Evolutionary conservation across 2,329 filamentous ascomycete species (phyloP), one percentile per base, ranked within the genome.

Genomic region (Phyllosticta citriasiana): DNA sequence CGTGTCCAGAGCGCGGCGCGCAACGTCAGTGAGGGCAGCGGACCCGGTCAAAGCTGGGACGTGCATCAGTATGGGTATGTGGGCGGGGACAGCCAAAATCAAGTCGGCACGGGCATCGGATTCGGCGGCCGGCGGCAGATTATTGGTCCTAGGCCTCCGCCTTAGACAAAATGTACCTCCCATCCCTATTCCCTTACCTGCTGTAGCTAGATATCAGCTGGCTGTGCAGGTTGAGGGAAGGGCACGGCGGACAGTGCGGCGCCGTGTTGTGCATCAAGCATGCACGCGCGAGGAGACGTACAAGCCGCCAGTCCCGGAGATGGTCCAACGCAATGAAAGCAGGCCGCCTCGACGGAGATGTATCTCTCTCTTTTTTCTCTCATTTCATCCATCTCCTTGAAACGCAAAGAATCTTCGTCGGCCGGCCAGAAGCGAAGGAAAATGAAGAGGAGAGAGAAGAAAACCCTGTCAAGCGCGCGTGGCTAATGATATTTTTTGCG

Each of bases 11-110:
- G 80, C 60, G 80, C 82, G 0, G 77, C 79, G 5, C 79, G 78
- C 35, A 77, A 81, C 19, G 73, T 75, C 1, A 80, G 82, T 14
- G 84, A 87, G 25, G 87, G 86, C 0, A 82, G 84, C 52, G 85
- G 84, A 0, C 84, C 83, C n/a, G 88, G 88, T 0, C 77, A 88
- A 10, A 80, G 82, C 16, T 92, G 88, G 88, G 88, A 92, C 66
- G 85, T 90, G 10, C 83, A 85, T 61, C 88, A 91, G 74, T 90
- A 88, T 64, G 88, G 88, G 0, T 92, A 82, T 68, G 88, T 87
- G 19, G 88, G 88, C 3, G 88, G 89, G 1, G 88, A 91, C 71
- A 82, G 80, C 64, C 85, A 90, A 78, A 91, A 91, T 69, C 81
- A 80, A 64, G 73, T 74, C 8, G 87, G 86, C 2, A 88, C 87